These are phyloP conservation scores for Chaetomium globosum DNA, from an alignment of 2,329 filamentous ascomycete species.

Conservation along the genomic window DNA sequence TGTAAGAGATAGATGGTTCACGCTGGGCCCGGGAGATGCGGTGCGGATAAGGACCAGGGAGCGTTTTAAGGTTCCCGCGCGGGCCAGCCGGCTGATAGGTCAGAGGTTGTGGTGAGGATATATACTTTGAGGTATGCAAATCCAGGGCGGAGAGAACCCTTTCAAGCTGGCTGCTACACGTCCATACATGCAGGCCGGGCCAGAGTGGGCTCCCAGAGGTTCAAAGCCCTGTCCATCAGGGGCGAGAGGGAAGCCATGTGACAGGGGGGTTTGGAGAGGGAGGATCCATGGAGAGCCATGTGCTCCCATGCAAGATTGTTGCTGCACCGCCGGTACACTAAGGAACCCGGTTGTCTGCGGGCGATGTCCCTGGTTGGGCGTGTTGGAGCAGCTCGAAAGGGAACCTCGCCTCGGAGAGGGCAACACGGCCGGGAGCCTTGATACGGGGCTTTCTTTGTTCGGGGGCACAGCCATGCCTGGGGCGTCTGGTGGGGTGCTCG, in stretches of 20 bases:
- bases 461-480: constrained; percentile 22
- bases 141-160: constrained; percentile 21
- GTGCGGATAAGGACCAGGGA: constrained; percentile 41
- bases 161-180: constrained; percentile 16
- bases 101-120: constrained; percentile 37
- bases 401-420: constrained; percentile 31
- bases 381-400: constrained; percentile 8
- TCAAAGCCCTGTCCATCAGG: constrained; percentile 27
- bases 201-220: constrained; percentile 28
- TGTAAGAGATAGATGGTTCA: constrained; percentile 37
- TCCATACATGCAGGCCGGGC: constrained; percentile 23
- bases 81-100: constrained; percentile 39
- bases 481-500: constrained; percentile 20
- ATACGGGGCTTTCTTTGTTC: constrained; percentile 31
- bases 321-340: constrained; percentile 11
- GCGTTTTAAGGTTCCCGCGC: constrained; percentile 36
- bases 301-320: constrained; percentile 18
- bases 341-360: constrained; percentile 3
- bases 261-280: constrained; percentile 21
- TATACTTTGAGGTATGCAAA: constrained; percentile 40
- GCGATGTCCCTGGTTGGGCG: constrained; percentile 25
- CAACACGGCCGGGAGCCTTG: constrained; percentile 30
- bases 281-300: constrained; percentile 23
- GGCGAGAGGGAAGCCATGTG: constrained; percentile 24
- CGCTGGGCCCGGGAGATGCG: constrained; percentile 40